A percentile compares a stretch with the other conserved stretches of the same genome.
These are phyloP conservation scores for Fragilaria radians DNA, from an alignment of 108 stramenopile species.

Conservation along the genomic window DNA sequence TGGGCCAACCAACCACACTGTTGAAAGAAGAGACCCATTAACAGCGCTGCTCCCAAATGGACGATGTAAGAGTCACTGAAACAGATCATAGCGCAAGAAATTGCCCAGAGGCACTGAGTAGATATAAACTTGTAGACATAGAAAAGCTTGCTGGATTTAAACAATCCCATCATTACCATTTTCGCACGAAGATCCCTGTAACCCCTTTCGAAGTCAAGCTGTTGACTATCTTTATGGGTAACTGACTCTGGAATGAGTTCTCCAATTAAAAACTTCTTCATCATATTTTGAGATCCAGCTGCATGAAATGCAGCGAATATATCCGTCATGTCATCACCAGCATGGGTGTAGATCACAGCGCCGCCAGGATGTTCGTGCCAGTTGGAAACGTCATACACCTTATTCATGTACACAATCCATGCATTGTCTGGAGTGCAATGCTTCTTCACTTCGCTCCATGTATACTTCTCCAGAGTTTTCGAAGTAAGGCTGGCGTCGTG, in stretches of 20 bases:
- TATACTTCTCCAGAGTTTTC: slow-evolving; percentile 43
- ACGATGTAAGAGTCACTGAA: slow-evolving; percentile 58
- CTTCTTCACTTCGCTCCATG: slow-evolving; percentile 89
- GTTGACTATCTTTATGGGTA: slow-evolving; percentile 67
- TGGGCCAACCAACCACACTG: slow-evolving; percentile 99
- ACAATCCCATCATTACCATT: slow-evolving; percentile 92
- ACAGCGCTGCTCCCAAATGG: slow-evolving; percentile 79
- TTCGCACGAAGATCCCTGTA: slow-evolving; percentile 89
- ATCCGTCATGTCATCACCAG: slow-evolving; percentile 98
- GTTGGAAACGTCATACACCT: slow-evolving; percentile 95
- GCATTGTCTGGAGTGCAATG: slow-evolving; percentile 91
- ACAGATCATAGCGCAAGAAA: slow-evolving; percentile 67
- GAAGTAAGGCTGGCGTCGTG: slow-evolving; percentile 14
- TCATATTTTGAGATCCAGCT: slow-evolving; percentile 72
- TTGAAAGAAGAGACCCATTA: slow-evolving; percentile 97
- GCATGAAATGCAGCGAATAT: slow-evolving; percentile 99
- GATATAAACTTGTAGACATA: slow-evolving; percentile 92
- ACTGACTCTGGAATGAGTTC: slow-evolving; percentile 76
- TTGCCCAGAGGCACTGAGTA: slow-evolving; percentile 80
- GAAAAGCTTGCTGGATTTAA: slow-evolving; percentile 83
- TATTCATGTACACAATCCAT: slow-evolving; percentile 92
- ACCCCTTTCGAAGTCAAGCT: slow-evolving; percentile 92
- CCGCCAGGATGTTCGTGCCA: slow-evolving; percentile 98
- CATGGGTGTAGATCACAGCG: slow-evolving; percentile 96
- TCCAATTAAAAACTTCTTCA: slow-evolving; percentile 94